Conservation (phyloP, 371 early-diverging fungal genomes). For the Mortierella sp. region DNA sequence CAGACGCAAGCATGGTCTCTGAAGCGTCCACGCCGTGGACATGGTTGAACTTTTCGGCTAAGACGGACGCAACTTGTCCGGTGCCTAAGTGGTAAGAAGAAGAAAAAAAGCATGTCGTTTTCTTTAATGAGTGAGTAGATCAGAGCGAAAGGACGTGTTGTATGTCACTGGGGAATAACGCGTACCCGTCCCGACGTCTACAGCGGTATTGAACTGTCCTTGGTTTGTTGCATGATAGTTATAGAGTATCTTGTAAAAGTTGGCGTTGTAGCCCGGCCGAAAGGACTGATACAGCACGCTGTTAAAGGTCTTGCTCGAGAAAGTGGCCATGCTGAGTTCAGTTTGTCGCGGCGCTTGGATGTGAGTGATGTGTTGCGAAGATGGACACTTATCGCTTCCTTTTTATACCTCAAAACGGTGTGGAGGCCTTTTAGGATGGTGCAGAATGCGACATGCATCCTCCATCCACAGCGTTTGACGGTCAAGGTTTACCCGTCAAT, state of each 20-base stretch:
- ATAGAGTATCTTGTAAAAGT: constrained; percentile 53
- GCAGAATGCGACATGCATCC: background rate
- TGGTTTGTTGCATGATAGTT: constrained; percentile 53
- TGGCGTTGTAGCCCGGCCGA: constrained; percentile 58
- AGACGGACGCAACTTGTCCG: constrained; percentile 61
- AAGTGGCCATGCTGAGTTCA: constrained; percentile 50
- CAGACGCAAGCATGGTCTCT: constrained; percentile 59
- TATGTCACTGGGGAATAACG: too few relatives aligned
- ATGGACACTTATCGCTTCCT: too few relatives aligned
- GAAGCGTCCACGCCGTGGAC: constrained; percentile 67
- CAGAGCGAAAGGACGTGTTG: background rate
- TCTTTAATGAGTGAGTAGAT: background rate
- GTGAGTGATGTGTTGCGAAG: too few relatives aligned
- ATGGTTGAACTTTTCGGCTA: constrained; percentile 58
- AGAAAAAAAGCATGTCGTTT: background rate
- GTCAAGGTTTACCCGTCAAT: too few relatives aligned
- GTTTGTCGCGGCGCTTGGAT: too few relatives aligned
- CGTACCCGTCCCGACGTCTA: constrained; percentile 64
- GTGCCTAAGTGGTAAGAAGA: constrained; percentile 43
- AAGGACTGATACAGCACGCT: constrained; percentile 54
- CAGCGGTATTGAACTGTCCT: constrained; percentile 50
- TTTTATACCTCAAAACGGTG: too few relatives aligned
- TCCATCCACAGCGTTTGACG: too few relatives aligned
- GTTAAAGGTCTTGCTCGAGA: constrained; percentile 54
- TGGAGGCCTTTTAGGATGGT: background rate